Evolutionary conservation across 129 eudicot species (phyloP), one percentile per base, ranked within the genome.

Genomic region (Mikania micrantha): DNA sequence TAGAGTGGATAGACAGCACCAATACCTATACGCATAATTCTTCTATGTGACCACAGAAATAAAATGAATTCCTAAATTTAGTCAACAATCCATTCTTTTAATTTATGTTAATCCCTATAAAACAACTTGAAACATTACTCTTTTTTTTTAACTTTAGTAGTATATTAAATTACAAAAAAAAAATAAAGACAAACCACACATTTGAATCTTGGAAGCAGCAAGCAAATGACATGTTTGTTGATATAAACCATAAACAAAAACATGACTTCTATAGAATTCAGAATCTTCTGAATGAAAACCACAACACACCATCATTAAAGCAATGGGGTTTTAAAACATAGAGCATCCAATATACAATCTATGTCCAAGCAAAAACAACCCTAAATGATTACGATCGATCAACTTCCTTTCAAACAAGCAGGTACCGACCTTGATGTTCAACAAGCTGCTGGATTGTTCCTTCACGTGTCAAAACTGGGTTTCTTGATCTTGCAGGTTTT

Each of bases 381-480:
- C 47, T 9, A 41, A 41, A 41, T 5, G 17, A 41, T 6, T 10
- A 38, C 1, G 9, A 38, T 38, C 10, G 47, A 41, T 41, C 47
- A 41, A n/a, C 24, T 27, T 19, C 39, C 10, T 34, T 66, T 67
- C 38, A 50, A 9, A 39, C 77, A 82, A 87, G 82, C 45, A 45
- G 78, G 52, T 75, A 64, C 73, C 78, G 72, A 13, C 96, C 95
- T 74, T 66, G 85, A 36, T 63, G 66, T 53, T 92, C 96, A 67
- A 88, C 89, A 17, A 31, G 32, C 24, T 81, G 91, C 56, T 76
- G 87, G 74, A 92, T 75, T 20, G 69, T 84, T 56, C 98, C 98
- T 21, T 86, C 78, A 3, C 40, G 71, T 9, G 88, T 67, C 11
- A 84, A 66, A 11, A 52, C 79, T 36, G 82, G 88, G 59, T 64